Base-by-base conservation (phyloP, 2,329 filamentous ascomycete genomes). In the Drechslerella stenobrocha region DNA sequence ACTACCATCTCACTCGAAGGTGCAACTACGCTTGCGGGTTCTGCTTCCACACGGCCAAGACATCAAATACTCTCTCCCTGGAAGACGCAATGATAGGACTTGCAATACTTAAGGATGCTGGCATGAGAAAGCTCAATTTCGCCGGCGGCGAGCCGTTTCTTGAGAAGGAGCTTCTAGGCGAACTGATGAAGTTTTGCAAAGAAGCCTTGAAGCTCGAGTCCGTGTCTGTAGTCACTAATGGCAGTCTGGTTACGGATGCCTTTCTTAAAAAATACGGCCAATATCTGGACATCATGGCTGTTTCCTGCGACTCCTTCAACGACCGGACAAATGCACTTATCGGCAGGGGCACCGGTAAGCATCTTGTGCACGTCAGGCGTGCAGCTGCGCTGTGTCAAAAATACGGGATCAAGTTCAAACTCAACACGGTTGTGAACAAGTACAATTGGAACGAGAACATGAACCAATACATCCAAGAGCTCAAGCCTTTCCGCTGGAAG, bases 61-160 rank as follows among this genome's bases (percentile, higher is more conserved):
- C 77, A 0, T 81, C 79, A 1, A 74, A 80, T 71, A 76, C 80
- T 2, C 75, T 77, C 1, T 61, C 75, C 2, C 69, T 78, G n/a
- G 72, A 75, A 0, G 73, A 79, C 0, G 79, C 79, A 34, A 79
- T 81, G 71, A 69, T 60, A 1, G 81, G 78, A 6, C 76, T 83
- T 2, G 70, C 56, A 1, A 75, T 81, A 1, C 77, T 83, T 9
- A 76, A 77, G 52, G 70, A 78, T 0, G 81, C 80, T 2, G 81
- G 81, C 11, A 83, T 83, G 81, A 76, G 75, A 50, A 83, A 82
- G 71, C 75, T 83, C 72, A 83, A 83, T 72, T 80, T 83, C 69
- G 81, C 81, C 0, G 81, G 81, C 24, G 81, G 81, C 9, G 81
- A 83, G 66, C 81, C 81, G 0, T 81, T 83, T 69, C 77, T 83